Evolutionary conservation across 371 early-diverging fungal genomes (phyloP).

Genomic region (Mortierella sp.): DNA sequence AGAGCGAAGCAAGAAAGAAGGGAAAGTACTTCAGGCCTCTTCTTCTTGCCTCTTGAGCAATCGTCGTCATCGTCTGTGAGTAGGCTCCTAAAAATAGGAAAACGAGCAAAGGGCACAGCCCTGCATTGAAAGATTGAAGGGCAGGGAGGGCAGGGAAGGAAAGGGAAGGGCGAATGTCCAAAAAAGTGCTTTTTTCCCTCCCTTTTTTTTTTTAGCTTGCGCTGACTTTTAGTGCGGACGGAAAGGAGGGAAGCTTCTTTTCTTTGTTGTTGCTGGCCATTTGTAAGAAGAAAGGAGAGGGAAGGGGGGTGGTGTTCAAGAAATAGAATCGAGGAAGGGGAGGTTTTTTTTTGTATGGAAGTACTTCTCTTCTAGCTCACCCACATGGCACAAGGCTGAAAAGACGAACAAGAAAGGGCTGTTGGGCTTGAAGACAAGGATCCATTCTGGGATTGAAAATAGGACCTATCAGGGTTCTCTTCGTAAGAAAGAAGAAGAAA

Average conservation of each 20-base stretch:
- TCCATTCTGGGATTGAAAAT: slow-evolving; percentile 1
- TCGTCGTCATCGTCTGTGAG: not conserved
- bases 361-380: not conserved
- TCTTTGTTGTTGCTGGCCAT: not conserved
- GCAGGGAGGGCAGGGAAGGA: not conserved
- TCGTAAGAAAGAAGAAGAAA: not conserved
- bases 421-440: not conserved
- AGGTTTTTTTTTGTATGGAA: not conserved
- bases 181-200: not conserved
- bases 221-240: not conserved
- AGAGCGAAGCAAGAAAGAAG: not conserved
- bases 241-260: slow-evolving; percentile 1
- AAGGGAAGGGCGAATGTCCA: slow-evolving; percentile 5
- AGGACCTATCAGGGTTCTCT: not conserved
- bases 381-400: slow-evolving; percentile 7
- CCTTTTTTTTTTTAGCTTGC: not conserved
- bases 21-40: too few species aligned
- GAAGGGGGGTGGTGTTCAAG: slow-evolving; percentile 1
- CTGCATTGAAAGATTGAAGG: not conserved
- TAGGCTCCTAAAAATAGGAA: not conserved
- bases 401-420: not conserved
- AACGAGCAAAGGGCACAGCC: not conserved
- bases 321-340: not conserved
- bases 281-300: not conserved
- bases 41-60: not conserved